Conservation (phyloP, 345 rosid species). For the Sonneratia alba region DNA sequence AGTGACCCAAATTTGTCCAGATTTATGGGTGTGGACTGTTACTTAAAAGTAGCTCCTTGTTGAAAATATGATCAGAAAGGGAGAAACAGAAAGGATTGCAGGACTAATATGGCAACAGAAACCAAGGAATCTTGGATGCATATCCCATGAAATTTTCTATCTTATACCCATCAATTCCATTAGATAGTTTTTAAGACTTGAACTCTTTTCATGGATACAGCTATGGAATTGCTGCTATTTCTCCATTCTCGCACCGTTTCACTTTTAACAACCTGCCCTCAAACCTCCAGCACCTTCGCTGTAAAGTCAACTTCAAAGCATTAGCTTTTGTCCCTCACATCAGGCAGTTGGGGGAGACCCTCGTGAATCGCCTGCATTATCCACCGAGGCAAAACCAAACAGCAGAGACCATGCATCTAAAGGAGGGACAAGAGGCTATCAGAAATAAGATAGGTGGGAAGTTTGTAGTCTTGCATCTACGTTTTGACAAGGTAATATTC, state of each 20-base stretch:
- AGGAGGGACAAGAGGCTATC: constrained; percentile 24
- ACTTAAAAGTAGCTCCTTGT: neutral
- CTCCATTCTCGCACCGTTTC: constrained; percentile 92
- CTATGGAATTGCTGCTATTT: constrained; percentile 82
- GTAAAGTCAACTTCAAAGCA: constrained; percentile 91
- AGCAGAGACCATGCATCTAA: constrained; percentile 24
- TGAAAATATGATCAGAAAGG: neutral
- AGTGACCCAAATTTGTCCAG: neutral
- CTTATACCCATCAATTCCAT: too few relatives aligned
- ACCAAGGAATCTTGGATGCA: neutral
- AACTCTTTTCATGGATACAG: constrained; percentile 30
- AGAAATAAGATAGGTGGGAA: constrained; percentile 44
- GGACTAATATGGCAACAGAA: neutral
- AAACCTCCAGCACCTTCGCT: constrained; percentile 69
- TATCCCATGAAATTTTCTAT: too few relatives aligned
- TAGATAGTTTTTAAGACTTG: neutral
- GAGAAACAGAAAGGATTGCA: neutral
- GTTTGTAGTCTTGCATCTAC: constrained; percentile 85
- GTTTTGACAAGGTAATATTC: constrained; percentile 73
- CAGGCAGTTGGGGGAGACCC: constrained; percentile 46
- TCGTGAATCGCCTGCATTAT: constrained; percentile 54
- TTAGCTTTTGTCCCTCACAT: constrained; percentile 56
- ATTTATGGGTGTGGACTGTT: neutral
- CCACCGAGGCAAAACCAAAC: constrained; percentile 28
- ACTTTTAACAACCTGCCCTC: constrained; percentile 71